These are phyloP conservation scores for Vachellia collinsii DNA, from an alignment of 306 rosid genomes.

Conservation along the genomic window DNA sequence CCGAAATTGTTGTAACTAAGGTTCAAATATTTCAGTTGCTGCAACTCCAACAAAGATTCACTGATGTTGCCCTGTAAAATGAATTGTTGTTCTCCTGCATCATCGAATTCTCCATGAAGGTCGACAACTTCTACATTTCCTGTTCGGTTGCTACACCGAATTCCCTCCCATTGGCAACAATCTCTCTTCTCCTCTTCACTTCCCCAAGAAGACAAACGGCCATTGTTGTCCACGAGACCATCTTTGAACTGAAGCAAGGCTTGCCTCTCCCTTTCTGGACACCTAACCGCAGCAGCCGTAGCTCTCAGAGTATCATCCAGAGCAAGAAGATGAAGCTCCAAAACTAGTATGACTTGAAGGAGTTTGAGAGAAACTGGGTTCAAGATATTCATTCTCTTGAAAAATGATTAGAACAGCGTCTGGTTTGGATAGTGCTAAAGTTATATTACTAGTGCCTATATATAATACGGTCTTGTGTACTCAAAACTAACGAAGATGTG, in stretches of 20 bases:
- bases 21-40: not conserved
- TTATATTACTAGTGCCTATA: not conserved
- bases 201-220: constrained; percentile 30
- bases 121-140: not conserved
- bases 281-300: not conserved
- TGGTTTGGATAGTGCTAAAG: not conserved
- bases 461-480: not conserved
- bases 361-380: constrained; percentile 7
- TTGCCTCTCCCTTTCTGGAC: constrained; percentile 27
- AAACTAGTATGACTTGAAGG: not conserved
- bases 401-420: not conserved
- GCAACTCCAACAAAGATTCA: constrained; percentile 1
- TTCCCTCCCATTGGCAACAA: constrained; percentile 34
- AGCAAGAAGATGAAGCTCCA: not conserved
- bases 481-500: not conserved
- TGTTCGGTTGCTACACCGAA: constrained; percentile 23
- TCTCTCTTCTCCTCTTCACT: not conserved
- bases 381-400: not conserved
- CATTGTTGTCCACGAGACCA: not conserved
- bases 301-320: not conserved
- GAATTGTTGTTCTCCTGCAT: not conserved
- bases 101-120: not conserved
- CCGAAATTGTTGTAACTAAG: constrained; percentile 2
- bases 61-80: not conserved
- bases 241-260: constrained; percentile 34